Evolutionary conservation across 2,329 filamentous ascomycete genomes (phyloP).

Genomic region (Xylaria sp.): DNA sequence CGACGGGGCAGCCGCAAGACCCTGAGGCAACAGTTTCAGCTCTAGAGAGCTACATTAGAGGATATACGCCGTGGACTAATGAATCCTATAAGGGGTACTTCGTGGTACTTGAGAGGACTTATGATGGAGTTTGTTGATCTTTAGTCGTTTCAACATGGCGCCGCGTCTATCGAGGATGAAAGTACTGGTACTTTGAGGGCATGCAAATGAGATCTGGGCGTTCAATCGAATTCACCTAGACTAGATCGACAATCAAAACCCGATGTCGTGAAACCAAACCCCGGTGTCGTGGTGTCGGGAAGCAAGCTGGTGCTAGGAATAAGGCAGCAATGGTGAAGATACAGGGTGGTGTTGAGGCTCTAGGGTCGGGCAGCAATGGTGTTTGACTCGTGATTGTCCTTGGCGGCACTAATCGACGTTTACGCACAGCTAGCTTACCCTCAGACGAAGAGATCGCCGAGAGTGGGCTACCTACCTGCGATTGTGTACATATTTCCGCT

Average conservation of each 20-base stretch:
- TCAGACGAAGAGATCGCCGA: background rate
- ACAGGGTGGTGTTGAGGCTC: background rate
- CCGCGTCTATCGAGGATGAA: background rate
- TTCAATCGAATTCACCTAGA: background rate
- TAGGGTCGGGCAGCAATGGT: background rate
- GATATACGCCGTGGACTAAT: background rate
- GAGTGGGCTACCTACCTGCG: background rate
- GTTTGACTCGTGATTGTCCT: background rate
- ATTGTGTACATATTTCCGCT: background rate
- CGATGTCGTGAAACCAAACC: background rate
- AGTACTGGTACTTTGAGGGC: background rate
- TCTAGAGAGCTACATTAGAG: background rate
- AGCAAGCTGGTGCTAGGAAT: background rate
- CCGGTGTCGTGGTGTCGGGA: no score
- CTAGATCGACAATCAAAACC: background rate
- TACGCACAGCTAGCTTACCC: background rate
- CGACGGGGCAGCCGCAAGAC: background rate
- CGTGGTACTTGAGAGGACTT: background rate
- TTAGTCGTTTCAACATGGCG: background rate
- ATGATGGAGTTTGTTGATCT: background rate
- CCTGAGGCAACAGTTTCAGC: background rate
- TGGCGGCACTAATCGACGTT: background rate
- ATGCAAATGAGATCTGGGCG: background rate
- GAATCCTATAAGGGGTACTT: background rate
- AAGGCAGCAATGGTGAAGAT: background rate